Percentiles rank a stretch among this genome's conserved stretches.
Conservation (phyloP, 1,284 basidiomycete species). For the Clitocybe nebularis region DNA sequence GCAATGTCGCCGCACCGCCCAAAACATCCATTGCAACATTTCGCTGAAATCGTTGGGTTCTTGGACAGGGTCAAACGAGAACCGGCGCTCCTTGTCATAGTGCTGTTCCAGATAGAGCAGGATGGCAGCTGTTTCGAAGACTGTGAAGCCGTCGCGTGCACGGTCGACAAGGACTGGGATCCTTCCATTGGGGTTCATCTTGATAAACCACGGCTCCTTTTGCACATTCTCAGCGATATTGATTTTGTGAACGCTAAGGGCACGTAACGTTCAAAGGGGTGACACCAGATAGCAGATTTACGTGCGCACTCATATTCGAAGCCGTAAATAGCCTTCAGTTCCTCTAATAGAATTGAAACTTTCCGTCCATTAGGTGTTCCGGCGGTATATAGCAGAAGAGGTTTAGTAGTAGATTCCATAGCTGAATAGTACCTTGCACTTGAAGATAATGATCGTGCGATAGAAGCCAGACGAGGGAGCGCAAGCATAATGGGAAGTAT, state of each 20-base stretch:
- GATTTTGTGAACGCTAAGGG: slow-evolving; percentile 40
- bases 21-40: slow-evolving; percentile 78
- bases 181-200: slow-evolving; percentile 63
- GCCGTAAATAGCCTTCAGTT: slow-evolving; percentile 27
- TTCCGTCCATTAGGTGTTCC: slow-evolving; percentile 26
- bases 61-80: slow-evolving; percentile 45
- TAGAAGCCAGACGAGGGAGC: slow-evolving; percentile 11
- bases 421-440: slow-evolving; percentile 8
- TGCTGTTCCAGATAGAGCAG: slow-evolving; percentile 60
- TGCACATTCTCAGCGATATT: slow-evolving; percentile 37
- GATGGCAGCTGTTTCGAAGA: slow-evolving; percentile 69
- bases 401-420: slow-evolving; percentile 4
- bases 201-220: slow-evolving; percentile 59
- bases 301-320: slow-evolving; percentile 25
- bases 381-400: slow-evolving; percentile 21
- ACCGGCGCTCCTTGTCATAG: slow-evolving; percentile 53
- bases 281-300: not conserved
- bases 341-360: slow-evolving; percentile 26
- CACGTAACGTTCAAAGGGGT: not conserved
- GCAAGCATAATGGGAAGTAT: slow-evolving; percentile 1
- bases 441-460: slow-evolving; percentile 9
- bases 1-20: slow-evolving; percentile 48
- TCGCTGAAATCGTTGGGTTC: slow-evolving; percentile 49
- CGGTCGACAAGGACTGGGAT: slow-evolving; percentile 58
- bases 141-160: slow-evolving; percentile 44